Evolutionary conservation across 164 flowering plant species (phyloP), one percentile per base, ranked within the genome.

Genomic region (Aristolochia contorta): DNA sequence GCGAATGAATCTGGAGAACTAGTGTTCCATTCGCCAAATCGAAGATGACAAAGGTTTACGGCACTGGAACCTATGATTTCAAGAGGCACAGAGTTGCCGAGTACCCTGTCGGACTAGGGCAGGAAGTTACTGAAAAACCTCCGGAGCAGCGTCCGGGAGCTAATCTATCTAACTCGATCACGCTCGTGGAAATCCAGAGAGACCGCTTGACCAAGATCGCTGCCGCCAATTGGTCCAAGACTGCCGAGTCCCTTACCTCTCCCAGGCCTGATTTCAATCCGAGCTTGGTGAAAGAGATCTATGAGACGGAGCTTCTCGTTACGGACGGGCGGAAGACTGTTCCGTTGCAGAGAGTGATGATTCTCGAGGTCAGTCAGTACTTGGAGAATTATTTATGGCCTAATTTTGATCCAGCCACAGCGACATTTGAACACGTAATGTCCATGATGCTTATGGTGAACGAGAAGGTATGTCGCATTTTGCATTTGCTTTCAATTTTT

Each of bases 311-410:
- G 82, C 65, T 93, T 54, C 55, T 72, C 47, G 91, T 86, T 16
- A 79, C 65, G 50, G 75, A 66, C 0, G 88, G 89, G 47, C 61
- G 75, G 32, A 86, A 82, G 71, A 68, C 97, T 0, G 93, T 90
- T 33, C 93, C 95, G 0, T 63, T 90, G 78, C 97, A 90, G 72
- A 76, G 97, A 67, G 99, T 90, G 25, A 90, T 90, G 97, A 75
- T 90, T 63, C 56, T 90, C 67, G 99, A 93, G 64, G 96, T 93
- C 6, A 90, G 96, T 56, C 99, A 88, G 86, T 91, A 94, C 60
- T 70, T 91, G 78, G 97, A 91, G 84, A 91, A 91, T 57, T 94
- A 91, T 65, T 73, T 94, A 21, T 90, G 89, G 97, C 97, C 97
- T 0, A 77, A 90, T 77, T 93, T 93, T 47, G 85, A 82, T 60